These are phyloP conservation scores for Coniophora puteana DNA, from an alignment of 1,284 basidiomycete genomes.

Conservation along the genomic window DNA sequence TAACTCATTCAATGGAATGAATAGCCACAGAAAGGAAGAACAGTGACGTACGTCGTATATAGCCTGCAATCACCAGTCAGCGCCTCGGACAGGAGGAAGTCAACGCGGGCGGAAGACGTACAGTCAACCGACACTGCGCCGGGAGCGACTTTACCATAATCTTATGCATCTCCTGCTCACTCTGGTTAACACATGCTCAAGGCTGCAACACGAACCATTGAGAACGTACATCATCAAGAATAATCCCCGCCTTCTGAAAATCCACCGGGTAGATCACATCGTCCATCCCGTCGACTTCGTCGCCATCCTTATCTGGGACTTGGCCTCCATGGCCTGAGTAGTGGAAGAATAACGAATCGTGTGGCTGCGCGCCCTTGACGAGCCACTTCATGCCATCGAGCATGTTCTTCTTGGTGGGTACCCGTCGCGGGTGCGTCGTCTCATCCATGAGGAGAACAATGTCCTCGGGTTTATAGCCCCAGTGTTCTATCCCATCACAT, in stretches of 20 bases:
- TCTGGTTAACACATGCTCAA: too few relatives aligned
- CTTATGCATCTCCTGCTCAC: conserved; percentile 52
- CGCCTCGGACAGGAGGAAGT: too few relatives aligned
- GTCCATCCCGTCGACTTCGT: conserved; percentile 63
- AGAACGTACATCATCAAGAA: conserved; percentile 71
- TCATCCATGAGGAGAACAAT: conserved; percentile 83
- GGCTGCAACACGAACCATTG: too few relatives aligned
- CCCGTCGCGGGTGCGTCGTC: conserved; percentile 47
- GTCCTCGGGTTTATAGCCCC: conserved; percentile 66
- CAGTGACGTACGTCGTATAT: conserved; percentile 81
- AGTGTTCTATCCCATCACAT: conserved; percentile 53
- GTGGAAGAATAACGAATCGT: conserved; percentile 89
- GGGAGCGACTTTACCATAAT: conserved; percentile 64
- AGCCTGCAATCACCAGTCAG: too few relatives aligned
- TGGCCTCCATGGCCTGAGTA: conserved; percentile 89
- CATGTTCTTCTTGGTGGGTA: conserved; percentile 79
- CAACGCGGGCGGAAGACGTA: conserved; percentile 39
- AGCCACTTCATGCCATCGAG: conserved; percentile 84
- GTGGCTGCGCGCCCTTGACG: conserved; percentile 64
- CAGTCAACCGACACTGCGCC: conserved; percentile 64
- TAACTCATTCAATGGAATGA: not conserved
- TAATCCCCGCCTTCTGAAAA: conserved; percentile 62
- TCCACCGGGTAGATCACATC: conserved; percentile 80
- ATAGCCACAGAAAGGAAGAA: not conserved
- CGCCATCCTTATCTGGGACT: conserved; percentile 65